Evolutionary conservation across 2,329 filamentous ascomycete genomes (phyloP).

Genomic region (Cercospora brassicicola): DNA sequence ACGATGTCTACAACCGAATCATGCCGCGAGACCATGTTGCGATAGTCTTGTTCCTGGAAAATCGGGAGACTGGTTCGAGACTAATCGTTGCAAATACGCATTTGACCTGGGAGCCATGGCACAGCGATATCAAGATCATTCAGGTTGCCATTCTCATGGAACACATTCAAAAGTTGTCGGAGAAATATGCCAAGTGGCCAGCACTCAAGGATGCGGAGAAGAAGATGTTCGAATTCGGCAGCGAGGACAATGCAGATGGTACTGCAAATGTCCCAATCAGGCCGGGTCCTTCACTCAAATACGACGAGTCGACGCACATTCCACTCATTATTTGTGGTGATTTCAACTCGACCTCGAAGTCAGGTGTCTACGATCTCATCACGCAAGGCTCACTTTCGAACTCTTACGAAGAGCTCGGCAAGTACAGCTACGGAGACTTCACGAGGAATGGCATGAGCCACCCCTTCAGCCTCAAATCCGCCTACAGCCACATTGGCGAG

Average conservation of each 20-base stretch:
- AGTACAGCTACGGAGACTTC: slow-evolving; percentile 87
- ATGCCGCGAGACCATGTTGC: slow-evolving; percentile 99
- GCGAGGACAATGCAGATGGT: slow-evolving; percentile 52
- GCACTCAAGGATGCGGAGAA: slow-evolving; percentile 72
- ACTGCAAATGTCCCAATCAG: slow-evolving; percentile 47
- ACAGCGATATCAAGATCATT: slow-evolving; percentile 92
- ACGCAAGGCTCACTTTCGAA: slow-evolving; percentile 75
- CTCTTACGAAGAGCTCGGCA: slow-evolving; percentile 75
- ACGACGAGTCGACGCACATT: slow-evolving; percentile 81
- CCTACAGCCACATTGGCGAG: slow-evolving; percentile 82
- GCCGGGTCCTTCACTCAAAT: slow-evolving; percentile 80
- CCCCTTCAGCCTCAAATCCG: slow-evolving; percentile 88
- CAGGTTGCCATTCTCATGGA: slow-evolving; percentile 96
- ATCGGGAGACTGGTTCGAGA: slow-evolving; percentile 82
- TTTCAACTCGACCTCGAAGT: slow-evolving; percentile 87
- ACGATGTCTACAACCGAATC: slow-evolving; percentile 92
- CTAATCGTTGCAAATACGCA: slow-evolving; percentile 93
- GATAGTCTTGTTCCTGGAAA: slow-evolving; percentile 88
- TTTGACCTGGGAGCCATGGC: slow-evolving; percentile 88
- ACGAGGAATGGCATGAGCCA: slow-evolving; percentile 90
- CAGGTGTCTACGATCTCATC: slow-evolving; percentile 88
- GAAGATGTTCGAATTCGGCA: slow-evolving; percentile 50
- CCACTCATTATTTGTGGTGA: slow-evolving; percentile 90
- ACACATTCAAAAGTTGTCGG: slow-evolving; percentile 78
- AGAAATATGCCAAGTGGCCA: slow-evolving; percentile 78